Conservation (phyloP, 192 early-diverging fungal genomes). For the Backusella mclennaniae region DNA sequence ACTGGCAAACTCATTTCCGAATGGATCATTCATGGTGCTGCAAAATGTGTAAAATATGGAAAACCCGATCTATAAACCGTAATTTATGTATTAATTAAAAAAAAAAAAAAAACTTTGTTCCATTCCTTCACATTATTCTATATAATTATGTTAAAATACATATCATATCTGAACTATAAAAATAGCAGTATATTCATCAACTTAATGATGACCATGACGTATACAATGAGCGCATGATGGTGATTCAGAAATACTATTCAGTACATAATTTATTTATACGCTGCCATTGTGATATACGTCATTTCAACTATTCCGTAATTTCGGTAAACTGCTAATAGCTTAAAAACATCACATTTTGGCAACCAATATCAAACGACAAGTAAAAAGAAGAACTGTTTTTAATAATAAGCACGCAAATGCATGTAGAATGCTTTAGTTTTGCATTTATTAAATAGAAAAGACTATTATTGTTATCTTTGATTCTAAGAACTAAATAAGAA, state of each 20-base stretch:
- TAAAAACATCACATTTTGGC: neutral
- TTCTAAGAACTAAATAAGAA: neutral
- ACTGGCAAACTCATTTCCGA: constrained; percentile 45
- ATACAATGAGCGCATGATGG: too few relatives aligned
- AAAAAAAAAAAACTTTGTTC: neutral
- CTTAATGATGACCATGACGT: neutral
- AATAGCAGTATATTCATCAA: too few relatives aligned
- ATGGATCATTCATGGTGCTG: constrained; percentile 1
- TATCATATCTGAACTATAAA: too few relatives aligned
- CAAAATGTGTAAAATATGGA: neutral
- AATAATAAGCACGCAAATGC: neutral
- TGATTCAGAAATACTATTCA: neutral
- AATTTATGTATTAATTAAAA: neutral
- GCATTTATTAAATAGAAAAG: neutral
- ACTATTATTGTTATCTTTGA: neutral
- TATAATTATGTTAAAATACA: too few relatives aligned
- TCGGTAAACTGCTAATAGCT: neutral
- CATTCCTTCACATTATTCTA: neutral
- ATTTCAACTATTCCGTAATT: neutral
- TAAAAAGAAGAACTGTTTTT: neutral
- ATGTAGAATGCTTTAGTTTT: neutral
- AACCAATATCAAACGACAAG: too few relatives aligned
- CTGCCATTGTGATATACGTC: neutral
- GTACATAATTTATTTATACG: neutral
- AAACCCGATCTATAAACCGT: neutral